phyloP scores from a whole-genome alignment of 2,329 filamentous ascomycete species.

The Penicillium oxalicum region DNA sequence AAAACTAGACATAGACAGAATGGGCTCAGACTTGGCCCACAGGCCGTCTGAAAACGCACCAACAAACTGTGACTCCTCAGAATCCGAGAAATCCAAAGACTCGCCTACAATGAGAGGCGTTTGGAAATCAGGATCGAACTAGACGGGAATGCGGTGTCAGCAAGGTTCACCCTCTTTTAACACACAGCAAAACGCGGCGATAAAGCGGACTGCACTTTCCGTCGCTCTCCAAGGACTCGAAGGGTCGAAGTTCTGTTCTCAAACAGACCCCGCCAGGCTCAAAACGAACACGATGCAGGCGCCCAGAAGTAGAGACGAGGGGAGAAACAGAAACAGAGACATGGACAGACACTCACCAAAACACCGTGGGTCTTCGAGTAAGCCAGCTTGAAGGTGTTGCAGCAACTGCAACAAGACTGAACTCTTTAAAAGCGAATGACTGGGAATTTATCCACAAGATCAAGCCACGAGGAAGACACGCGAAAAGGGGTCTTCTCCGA shows the following conservation, averaged over 20 bases:
- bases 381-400: slow-evolving; percentile 47
- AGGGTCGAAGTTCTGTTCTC: slow-evolving; percentile 5
- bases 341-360: slow-evolving; percentile 35
- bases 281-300: slow-evolving; percentile 19
- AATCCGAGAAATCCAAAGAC: slow-evolving; percentile 41
- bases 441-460: slow-evolving; percentile 38
- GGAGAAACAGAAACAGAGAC: slow-evolving; percentile 12
- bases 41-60: slow-evolving; percentile 47
- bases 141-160: neutral
- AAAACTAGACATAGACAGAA: slow-evolving; percentile 77
- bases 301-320: slow-evolving; percentile 16
- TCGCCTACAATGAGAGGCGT: slow-evolving; percentile 45
- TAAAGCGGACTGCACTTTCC: too few relatives aligned
- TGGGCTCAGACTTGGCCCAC: slow-evolving; percentile 53
- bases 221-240: neutral
- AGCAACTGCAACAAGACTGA: slow-evolving; percentile 38
- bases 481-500: slow-evolving; percentile 29
- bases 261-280: slow-evolving; percentile 10
- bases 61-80: slow-evolving; percentile 41
- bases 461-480: slow-evolving; percentile 27
- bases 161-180: too few relatives aligned
- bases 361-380: slow-evolving; percentile 42
- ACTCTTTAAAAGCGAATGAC: slow-evolving; percentile 43
- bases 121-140: slow-evolving; percentile 42
- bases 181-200: too few relatives aligned